Evolutionary conservation across 768 basidiomycete genomes (phyloP), one percentile per base, ranked within the genome.

Genomic region (Collybia nuda): DNA sequence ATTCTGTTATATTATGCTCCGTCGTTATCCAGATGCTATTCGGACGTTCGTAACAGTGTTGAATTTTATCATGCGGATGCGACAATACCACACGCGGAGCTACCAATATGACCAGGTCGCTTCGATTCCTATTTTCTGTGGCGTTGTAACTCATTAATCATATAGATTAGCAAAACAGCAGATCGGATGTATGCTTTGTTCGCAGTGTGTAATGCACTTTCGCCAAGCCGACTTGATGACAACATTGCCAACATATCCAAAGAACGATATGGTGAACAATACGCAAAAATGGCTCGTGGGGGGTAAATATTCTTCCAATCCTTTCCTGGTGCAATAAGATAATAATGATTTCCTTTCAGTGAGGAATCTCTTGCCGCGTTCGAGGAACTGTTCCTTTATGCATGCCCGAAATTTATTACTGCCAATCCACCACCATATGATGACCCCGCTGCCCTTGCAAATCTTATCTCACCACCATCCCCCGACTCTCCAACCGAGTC

Each of bases 161-260:
- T 21, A 4, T 32, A 93, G 90, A 97, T 99, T 70, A 93, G 88
- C 74, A 98, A 98, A 77, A 95, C 90, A 15, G 95, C 93, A 2
- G 97, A 99, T 63, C 77, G 97, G 40, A 99, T 98, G 95, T 96
- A 98, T 61, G 94, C 94, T 5, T 70, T 99, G 26, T 90, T 98
- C 55, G 92, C 94, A 6, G 84, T 99, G 52, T 96, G 93, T 73
- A 89, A 93, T 58, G 88, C 91, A 1, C 79, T 98, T 7, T 93
- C 94, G 2, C 95, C 97, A 2, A 94, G 88, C 49, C 80, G 94
- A 50, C 73, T 96, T 54, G 96, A 98, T 62, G 95, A 97, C 65
- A 93, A 93, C 63, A 94, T 96, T 62, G 86, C 93, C 69, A 88
- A 92, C 66, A 86, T 86, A 47, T 90, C 93, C 36, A 93, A 93